A percentile compares a stretch with the other conserved stretches of the same genome.
These are phyloP conservation scores for Paraconiothyrium brasiliense DNA, from an alignment of 2,329 filamentous ascomycete species.

Conservation along the genomic window DNA sequence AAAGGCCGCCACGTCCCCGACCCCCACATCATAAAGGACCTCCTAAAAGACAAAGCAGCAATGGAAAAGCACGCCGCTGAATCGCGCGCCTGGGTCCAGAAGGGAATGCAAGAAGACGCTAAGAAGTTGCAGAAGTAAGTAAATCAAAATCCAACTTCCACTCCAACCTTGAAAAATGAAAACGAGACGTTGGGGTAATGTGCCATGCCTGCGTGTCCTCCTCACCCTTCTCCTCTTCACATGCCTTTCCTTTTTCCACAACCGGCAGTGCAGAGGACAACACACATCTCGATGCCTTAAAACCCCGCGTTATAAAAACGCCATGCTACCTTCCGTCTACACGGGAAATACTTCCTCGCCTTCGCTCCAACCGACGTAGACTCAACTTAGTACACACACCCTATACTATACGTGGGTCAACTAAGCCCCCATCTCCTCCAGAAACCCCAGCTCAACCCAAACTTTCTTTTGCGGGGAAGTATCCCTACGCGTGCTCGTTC, in stretches of 20 bases:
- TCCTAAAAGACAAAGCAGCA: constrained; percentile 65
- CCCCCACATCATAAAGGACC: constrained; percentile 68
- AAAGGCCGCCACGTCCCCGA: constrained; percentile 78
- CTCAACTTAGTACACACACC: neutral
- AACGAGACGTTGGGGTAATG: neutral
- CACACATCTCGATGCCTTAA: no score
- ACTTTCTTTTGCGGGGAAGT: constrained; percentile 10
- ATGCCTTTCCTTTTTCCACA: no score
- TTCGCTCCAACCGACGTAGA: neutral
- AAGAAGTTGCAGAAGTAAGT: constrained; percentile 41
- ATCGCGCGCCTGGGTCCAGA: constrained; percentile 71
- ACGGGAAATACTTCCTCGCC: no score
- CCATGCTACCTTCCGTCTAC: no score
- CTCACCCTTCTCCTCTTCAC: neutral
- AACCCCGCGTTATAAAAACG: no score
- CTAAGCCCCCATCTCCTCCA: neutral
- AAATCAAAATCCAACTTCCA: no score
- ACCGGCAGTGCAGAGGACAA: no score
- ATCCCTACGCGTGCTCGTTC: neutral
- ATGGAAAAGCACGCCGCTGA: constrained; percentile 65
- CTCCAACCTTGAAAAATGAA: neutral
- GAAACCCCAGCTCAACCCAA: neutral
- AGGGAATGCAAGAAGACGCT: constrained; percentile 72
- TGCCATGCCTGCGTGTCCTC: neutral
- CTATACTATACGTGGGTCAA: constrained; percentile 8